Percentiles rank a stretch among this genome's conserved stretches.
phyloP scores from a whole-genome alignment of 1,284 basidiomycete species.

The Irpex rosettiformis region DNA sequence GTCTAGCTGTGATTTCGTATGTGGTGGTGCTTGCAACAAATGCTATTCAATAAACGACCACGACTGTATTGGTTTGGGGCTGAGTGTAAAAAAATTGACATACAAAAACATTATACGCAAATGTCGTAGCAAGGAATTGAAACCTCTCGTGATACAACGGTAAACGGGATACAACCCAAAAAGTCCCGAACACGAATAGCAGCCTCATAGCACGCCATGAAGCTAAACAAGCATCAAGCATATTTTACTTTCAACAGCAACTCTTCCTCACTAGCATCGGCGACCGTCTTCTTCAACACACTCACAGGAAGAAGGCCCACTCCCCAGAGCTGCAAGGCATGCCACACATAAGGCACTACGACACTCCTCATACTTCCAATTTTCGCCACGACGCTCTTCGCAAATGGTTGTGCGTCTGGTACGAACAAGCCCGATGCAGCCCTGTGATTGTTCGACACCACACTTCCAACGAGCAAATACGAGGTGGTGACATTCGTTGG shows the following conservation, averaged over 20 bases:
- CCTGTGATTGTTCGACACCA: constrained; percentile 3
- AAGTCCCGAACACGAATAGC: too few species aligned
- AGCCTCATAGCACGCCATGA: too few species aligned
- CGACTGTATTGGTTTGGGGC: too few species aligned
- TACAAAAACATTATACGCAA: too few species aligned
- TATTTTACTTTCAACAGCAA: constrained; percentile 29
- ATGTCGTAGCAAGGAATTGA: too few species aligned
- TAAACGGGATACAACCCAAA: too few species aligned
- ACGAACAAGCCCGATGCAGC: not conserved
- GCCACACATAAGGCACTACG: constrained; percentile 10
- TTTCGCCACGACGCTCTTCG: constrained; percentile 8
- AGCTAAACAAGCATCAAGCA: too few species aligned
- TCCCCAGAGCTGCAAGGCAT: constrained; percentile 10
- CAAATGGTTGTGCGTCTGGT: constrained; percentile 11
- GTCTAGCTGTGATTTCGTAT: too few species aligned
- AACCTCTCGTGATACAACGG: too few species aligned
- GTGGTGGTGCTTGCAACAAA: too few species aligned
- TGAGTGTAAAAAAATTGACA: too few species aligned
- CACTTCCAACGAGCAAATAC: not conserved
- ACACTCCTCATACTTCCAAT: constrained; percentile 11
- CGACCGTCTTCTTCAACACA: constrained; percentile 5
- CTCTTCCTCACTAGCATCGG: constrained; percentile 6
- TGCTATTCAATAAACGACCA: too few species aligned
- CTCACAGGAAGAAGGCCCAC: constrained; percentile 3
- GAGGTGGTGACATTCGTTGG: not conserved